These are phyloP conservation scores for Tuber magnatum DNA, from an alignment of 495 filamentous ascomycete species.

Conservation along the genomic window DNA sequence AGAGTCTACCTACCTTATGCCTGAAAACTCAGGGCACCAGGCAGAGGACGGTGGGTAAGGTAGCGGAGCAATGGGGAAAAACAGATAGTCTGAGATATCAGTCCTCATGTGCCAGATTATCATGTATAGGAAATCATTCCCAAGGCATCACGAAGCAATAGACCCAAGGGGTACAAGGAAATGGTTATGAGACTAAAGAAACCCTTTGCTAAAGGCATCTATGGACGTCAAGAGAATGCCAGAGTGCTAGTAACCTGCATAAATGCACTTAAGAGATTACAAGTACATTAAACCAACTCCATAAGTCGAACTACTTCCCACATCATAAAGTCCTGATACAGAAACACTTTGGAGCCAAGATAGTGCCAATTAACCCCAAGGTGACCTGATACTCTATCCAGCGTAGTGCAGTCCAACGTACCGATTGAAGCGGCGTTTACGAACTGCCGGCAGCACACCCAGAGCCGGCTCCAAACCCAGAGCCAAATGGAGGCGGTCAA, in stretches of 20 bases:
- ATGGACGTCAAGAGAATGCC: neutral
- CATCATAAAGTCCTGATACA: neutral
- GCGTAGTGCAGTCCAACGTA: neutral
- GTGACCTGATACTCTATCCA: neutral
- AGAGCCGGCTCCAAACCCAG: neutral
- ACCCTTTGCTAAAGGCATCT: neutral
- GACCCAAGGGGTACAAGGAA: too few relatives aligned
- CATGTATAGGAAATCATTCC: too few relatives aligned
- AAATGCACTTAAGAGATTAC: neutral
- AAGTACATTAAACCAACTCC: neutral
- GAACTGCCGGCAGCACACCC: neutral
- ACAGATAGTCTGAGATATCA: too few relatives aligned
- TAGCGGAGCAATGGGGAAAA: too few relatives aligned
- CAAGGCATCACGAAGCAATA: too few relatives aligned
- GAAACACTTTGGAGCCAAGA: neutral
- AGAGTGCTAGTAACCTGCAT: neutral
- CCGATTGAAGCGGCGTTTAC: neutral
- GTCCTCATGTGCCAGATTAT: too few relatives aligned
- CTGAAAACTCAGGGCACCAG: too few relatives aligned
- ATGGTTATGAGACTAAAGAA: too few relatives aligned
- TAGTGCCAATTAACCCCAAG: neutral
- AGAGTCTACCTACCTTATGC: too few relatives aligned
- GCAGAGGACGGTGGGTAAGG: too few relatives aligned
- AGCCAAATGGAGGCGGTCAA: neutral
- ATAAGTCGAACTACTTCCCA: too few relatives aligned